Evolutionary conservation across 805 yeast species (phyloP).

Genomic region (Tetrapisispora taiwanensis): DNA sequence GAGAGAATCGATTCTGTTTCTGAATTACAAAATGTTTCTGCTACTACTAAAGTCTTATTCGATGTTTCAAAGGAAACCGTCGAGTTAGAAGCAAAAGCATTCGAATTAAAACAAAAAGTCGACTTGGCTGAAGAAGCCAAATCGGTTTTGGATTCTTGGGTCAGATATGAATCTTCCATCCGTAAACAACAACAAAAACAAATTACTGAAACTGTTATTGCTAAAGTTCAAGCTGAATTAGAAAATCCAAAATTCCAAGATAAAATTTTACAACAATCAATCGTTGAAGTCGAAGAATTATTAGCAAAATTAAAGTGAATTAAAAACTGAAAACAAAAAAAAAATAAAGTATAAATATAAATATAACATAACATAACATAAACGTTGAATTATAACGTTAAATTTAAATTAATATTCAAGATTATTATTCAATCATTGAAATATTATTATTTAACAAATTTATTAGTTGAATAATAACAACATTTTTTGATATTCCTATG

Average conservation of each 20-base stretch:
- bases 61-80: slow-evolving; percentile 96
- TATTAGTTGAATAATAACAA: slow-evolving; percentile 29
- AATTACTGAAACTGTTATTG: slow-evolving; percentile 73
- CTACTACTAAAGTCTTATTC: slow-evolving; percentile 83
- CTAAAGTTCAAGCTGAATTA: slow-evolving; percentile 80
- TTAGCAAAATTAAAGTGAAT: slow-evolving; percentile 38
- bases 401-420: background rate
- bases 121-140: slow-evolving; percentile 85
- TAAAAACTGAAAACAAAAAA: too few species aligned
- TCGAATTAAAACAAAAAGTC: slow-evolving; percentile 85
- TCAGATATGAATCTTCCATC: slow-evolving; percentile 91
- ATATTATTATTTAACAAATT: too few species aligned
- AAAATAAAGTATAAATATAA: too few species aligned
- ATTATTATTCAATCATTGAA: too few species aligned
- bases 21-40: slow-evolving; percentile 83
- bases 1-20: slow-evolving; percentile 82
- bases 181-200: slow-evolving; percentile 94
- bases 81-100: slow-evolving; percentile 85
- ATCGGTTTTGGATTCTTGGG: slow-evolving; percentile 96
- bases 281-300: slow-evolving; percentile 82
- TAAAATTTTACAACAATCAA: slow-evolving; percentile 79
- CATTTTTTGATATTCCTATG: slow-evolving; percentile 3
- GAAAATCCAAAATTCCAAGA: slow-evolving; percentile 88
- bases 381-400: too few species aligned
- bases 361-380: too few species aligned